Evolutionary conservation across 2,329 filamentous ascomycete genomes (phyloP).

Genomic region (Pseudopithomyces maydicus): DNA sequence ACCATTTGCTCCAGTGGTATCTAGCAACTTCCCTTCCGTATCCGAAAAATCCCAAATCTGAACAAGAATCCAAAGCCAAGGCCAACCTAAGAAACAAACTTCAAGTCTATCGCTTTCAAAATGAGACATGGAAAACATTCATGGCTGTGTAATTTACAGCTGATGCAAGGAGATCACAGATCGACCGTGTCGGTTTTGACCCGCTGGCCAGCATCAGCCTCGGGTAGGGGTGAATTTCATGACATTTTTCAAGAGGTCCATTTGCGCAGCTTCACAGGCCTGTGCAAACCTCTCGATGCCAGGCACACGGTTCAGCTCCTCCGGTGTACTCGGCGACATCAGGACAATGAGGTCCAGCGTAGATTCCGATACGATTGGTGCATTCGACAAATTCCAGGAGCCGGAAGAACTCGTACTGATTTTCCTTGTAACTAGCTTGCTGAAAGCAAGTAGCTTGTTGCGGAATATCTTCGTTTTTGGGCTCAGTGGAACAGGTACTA

Average conservation of each 20-base stretch:
- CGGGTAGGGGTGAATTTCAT: slow-evolving; percentile 25
- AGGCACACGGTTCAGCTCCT: slow-evolving; percentile 30
- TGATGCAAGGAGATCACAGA: no score
- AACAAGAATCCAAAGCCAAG: not conserved
- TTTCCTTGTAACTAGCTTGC: slow-evolving; percentile 27
- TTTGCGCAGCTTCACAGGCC: slow-evolving; percentile 24
- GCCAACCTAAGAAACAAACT: no score
- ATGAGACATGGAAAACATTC: no score
- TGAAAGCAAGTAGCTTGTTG: slow-evolving; percentile 39
- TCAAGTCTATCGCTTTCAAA: no score
- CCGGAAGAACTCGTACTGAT: slow-evolving; percentile 5
- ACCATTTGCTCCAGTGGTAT: no score
- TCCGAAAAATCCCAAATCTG: not conserved
- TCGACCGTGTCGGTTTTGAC: no score
- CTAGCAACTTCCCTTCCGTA: no score
- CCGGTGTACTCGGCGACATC: slow-evolving; percentile 22
- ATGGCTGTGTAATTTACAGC: no score
- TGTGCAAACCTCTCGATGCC: slow-evolving; percentile 26
- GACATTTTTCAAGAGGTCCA: slow-evolving; percentile 33
- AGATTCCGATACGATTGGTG: slow-evolving; percentile 23
- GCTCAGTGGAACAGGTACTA: slow-evolving; percentile 3
- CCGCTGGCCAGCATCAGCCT: not conserved
- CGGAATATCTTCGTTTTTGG: slow-evolving; percentile 22
- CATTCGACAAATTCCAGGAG: not conserved
- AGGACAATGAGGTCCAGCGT: slow-evolving; percentile 29